Base-by-base conservation (phyloP, 441 rosid species). In the Biscutella laevigata region DNA sequence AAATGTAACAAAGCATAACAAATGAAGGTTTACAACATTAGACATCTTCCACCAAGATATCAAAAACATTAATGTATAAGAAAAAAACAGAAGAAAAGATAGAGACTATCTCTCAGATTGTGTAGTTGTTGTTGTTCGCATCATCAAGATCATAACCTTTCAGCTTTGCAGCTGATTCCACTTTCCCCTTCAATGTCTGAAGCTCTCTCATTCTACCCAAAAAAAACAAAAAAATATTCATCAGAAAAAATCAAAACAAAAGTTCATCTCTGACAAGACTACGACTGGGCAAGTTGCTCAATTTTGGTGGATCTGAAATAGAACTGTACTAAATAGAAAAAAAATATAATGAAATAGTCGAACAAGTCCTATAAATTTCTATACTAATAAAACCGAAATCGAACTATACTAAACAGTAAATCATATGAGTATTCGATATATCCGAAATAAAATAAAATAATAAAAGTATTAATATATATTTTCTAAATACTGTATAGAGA, bases 141-240 rank as follows among this genome's bases (percentile, higher is more conserved):
- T 61, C 83, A 11, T 86, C 94, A 28, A 83, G 68, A 46, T 77
- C 77, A 34, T 55, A 39, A 4, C 83, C 83, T 54, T 75, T 77
- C 49, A 79, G 59, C 68, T 79, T 77, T 36, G 81, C 83, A 21
- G 74, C 61, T n/a, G 83, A 77, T 62, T 82, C 86, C 1, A 82
- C 82, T 55, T 57, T 79, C 29, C 89, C 89, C 52, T 82, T 82
- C 53, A 77, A 66, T 12, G 82, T 82, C 43, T 71, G 78, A 35
- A 79, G 64, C 72, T 82, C 86, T 63, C 86, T 79, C 52, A 75
- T 45, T 69, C 88, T 78, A 67, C 67, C n/a, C n/a, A n/a, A n/a
- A n/a, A n/a, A n/a, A n/a, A n/a, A n/a, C n/a, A n/a, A n/a, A n/a
- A n/a, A n/a, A 53, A 15, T 9, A 8, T 7, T 12, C 36, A 57